phyloP scores from a whole-genome alignment of 2,329 filamentous ascomycete genomes.

The Diplodia sapinea region DNA sequence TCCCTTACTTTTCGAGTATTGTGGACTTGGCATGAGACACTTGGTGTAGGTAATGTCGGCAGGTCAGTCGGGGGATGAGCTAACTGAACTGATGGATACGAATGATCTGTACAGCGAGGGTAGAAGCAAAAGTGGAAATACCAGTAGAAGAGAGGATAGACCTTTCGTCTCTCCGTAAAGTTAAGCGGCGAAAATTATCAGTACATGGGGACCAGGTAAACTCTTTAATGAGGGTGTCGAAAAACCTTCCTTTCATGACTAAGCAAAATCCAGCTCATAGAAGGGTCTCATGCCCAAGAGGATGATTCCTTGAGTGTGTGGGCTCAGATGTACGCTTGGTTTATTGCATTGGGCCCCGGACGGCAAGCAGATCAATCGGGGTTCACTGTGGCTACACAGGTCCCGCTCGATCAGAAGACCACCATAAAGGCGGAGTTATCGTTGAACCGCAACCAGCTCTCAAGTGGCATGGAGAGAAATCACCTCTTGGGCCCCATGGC shows the following conservation, averaged over 20 bases:
- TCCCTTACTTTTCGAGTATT: slow-evolving; percentile 72
- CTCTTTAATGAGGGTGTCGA: background rate
- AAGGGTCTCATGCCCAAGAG: background rate
- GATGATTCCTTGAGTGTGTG: too few species aligned
- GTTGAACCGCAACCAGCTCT: too few species aligned
- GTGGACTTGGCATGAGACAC: slow-evolving; percentile 53
- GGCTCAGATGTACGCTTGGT: background rate
- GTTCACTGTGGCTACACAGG: too few species aligned
- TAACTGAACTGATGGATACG: background rate
- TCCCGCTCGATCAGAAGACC: too few species aligned
- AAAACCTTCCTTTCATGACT: background rate
- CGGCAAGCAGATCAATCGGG: too few species aligned
- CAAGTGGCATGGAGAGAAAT: too few species aligned
- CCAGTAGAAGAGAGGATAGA: background rate
- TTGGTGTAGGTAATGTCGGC: background rate
- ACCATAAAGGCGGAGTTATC: too few species aligned
- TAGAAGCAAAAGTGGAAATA: background rate
- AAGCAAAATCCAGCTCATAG: too few species aligned
- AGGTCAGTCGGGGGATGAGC: background rate
- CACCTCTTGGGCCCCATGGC: too few species aligned
- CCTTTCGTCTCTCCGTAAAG: background rate
- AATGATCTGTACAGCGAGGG: slow-evolving; percentile 6
- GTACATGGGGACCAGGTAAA: background rate
- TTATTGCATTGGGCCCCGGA: background rate
- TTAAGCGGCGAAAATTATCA: background rate